These are phyloP conservation scores for Podospora bellae-mahoneyi DNA, from an alignment of 495 filamentous ascomycete species.

Conservation along the genomic window DNA sequence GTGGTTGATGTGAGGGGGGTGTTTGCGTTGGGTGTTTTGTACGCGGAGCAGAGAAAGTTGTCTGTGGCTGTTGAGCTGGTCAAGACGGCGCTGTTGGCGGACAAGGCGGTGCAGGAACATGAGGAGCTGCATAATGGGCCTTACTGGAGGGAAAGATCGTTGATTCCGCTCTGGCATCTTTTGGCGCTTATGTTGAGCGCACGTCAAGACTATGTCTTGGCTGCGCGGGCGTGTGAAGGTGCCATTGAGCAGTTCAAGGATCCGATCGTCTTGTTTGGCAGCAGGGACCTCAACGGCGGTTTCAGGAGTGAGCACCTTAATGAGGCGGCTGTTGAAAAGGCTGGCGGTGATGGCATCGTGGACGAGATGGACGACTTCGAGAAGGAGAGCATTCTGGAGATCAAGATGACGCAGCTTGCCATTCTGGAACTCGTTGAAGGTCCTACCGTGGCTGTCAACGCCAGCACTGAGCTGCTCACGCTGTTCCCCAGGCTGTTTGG, in stretches of 20 bases:
- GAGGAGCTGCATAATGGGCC: conserved; percentile 38
- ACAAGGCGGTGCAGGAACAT: conserved; percentile 34
- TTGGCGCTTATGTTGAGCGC: conserved; percentile 82
- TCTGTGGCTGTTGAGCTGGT: conserved; percentile 72
- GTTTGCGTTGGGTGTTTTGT: conserved; percentile 72
- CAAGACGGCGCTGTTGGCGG: conserved; percentile 53
- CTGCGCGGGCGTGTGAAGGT: conserved; percentile 76
- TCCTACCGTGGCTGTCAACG: conserved; percentile 76
- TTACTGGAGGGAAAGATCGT: conserved; percentile 51
- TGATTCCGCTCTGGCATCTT: conserved; percentile 78
- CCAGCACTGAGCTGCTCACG: conserved; percentile 74
- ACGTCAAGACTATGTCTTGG: conserved; percentile 76
- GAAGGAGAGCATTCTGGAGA: conserved; percentile 76
- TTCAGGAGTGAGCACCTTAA: conserved; percentile 56
- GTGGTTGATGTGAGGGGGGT: conserved; percentile 64
- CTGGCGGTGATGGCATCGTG: conserved; percentile 51
- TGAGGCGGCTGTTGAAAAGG: conserved; percentile 37
- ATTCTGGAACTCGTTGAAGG: conserved; percentile 80
- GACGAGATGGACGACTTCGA: conserved; percentile 73
- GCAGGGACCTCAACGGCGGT: conserved; percentile 39
- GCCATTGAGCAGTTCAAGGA: conserved; percentile 82
- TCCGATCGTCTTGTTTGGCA: conserved; percentile 55
- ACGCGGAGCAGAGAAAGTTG: conserved; percentile 78
- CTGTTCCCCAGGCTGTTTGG: conserved; percentile 78
- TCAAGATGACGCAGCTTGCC: conserved; percentile 90